Evolutionary conservation across 495 filamentous ascomycete genomes (phyloP).

Genomic region (Hypomontagnella monticulosa): DNA sequence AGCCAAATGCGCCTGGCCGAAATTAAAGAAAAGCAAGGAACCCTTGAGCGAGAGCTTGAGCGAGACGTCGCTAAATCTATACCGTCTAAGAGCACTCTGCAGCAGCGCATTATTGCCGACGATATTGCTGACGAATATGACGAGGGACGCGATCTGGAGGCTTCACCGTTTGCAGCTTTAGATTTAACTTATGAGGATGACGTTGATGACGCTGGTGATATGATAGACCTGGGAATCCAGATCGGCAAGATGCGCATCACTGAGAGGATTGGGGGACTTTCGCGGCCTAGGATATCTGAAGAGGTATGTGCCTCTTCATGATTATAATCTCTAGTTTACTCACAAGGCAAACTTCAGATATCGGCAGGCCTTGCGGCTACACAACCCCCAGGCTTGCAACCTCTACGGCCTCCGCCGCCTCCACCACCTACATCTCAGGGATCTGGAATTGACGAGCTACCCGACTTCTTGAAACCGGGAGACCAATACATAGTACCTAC

Average conservation of each 20-base stretch:
- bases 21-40: constrained; percentile 76
- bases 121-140: constrained; percentile 58
- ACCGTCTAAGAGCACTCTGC: constrained; percentile 38
- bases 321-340: constrained; percentile 2
- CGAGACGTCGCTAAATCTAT: constrained; percentile 58
- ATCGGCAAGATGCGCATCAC: constrained; percentile 77
- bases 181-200: constrained; percentile 74
- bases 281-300: constrained; percentile 68
- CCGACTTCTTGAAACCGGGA: constrained; percentile 61
- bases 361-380: constrained; percentile 40
- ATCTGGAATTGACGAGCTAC: constrained; percentile 41
- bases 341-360: constrained; percentile 34
- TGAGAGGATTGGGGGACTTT: constrained; percentile 72
- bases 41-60: constrained; percentile 68
- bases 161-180: constrained; percentile 63
- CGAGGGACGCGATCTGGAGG: constrained; percentile 61
- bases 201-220: constrained; percentile 66
- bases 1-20: constrained; percentile 69
- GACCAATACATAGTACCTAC: constrained; percentile 65
- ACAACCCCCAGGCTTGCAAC: constrained; percentile 17
- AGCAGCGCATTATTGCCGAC: constrained; percentile 55
- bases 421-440: constrained; percentile 27
- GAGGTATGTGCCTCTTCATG: constrained; percentile 59
- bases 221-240: constrained; percentile 74
- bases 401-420: constrained; percentile 23